These are phyloP conservation scores for Quercus parvula DNA, from an alignment of 306 rosid genomes.

Conservation along the genomic window DNA sequence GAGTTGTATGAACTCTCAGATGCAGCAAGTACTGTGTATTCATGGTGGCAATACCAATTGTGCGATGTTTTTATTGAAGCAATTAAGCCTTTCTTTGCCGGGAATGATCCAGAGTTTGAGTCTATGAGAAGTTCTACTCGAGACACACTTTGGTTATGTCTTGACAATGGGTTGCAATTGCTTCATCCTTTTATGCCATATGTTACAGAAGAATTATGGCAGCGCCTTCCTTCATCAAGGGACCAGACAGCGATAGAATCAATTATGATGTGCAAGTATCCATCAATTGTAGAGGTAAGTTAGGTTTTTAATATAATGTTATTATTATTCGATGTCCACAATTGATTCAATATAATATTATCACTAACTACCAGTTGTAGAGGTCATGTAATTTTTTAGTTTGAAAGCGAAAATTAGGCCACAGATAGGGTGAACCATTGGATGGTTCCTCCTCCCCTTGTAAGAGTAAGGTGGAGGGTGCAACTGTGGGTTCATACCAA, in stretches of 20 bases:
- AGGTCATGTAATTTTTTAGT: neutral
- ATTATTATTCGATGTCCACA: too few relatives aligned
- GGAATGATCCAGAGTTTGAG: conserved; percentile 48
- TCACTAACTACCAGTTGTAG: neutral
- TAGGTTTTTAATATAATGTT: neutral
- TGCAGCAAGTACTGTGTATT: conserved; percentile 77
- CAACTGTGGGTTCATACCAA: too few relatives aligned
- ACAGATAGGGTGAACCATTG: neutral
- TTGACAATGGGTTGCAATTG: conserved; percentile 83
- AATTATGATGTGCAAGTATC: conserved; percentile 77
- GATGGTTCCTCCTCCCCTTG: neutral
- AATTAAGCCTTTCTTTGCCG: conserved; percentile 82
- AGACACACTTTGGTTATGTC: conserved; percentile 90
- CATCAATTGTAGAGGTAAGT: conserved; percentile 69
- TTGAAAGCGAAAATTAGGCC: neutral
- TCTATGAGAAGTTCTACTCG: conserved; percentile 60
- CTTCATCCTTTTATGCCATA: conserved; percentile 98
- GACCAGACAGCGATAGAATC: conserved; percentile 55
- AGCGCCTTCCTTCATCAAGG: conserved; percentile 83
- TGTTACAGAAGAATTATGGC: conserved; percentile 93
- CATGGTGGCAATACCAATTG: conserved; percentile 96
- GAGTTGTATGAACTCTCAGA: conserved; percentile 65
- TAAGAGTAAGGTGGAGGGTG: too few relatives aligned
- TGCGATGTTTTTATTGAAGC: conserved; percentile 95
- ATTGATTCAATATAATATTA: neutral